A percentile compares a stretch with the other conserved stretches of the same genome.
phyloP scores from a whole-genome alignment of 2,329 filamentous ascomycete genomes.

The Leptoxyphium fumago region DNA sequence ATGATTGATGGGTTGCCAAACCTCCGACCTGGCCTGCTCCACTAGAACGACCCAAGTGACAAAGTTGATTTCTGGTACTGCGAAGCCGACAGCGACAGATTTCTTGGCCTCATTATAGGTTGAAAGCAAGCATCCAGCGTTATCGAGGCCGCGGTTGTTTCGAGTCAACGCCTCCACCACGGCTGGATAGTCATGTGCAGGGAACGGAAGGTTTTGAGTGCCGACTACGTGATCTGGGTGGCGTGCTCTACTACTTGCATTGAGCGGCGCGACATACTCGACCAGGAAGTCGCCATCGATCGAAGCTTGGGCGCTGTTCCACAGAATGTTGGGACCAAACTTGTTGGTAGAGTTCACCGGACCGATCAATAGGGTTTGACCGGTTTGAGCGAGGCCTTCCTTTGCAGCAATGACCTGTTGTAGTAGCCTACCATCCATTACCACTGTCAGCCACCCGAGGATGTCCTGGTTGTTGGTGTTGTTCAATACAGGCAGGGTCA shows the following conservation, averaged over 20 bases:
- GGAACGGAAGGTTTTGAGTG: conserved; percentile 38
- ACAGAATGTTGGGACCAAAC: conserved; percentile 16
- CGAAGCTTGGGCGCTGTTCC: conserved; percentile 16
- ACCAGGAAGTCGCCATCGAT: conserved; percentile 3
- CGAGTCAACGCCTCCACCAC: conserved; percentile 45
- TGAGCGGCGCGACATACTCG: conserved; percentile 17
- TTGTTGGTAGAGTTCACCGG: conserved; percentile 50
- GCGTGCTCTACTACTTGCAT: conserved; percentile 10
- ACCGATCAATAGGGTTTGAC: conserved; percentile 55
- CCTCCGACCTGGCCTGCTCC: conserved; percentile 60
- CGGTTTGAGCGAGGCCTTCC: conserved; percentile 57
- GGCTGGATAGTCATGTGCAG: conserved; percentile 47
- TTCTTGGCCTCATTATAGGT: conserved; percentile 58
- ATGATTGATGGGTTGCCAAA: conserved; percentile 58
- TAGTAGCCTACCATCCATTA: conserved; percentile 54
- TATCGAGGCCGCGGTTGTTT: conserved; percentile 31
- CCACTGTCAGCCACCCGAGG: conserved; percentile 69
- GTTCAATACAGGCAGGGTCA: conserved; percentile 66
- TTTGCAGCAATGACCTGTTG: conserved; percentile 45
- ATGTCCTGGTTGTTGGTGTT: conserved; percentile 47
- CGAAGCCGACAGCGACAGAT: conserved; percentile 66
- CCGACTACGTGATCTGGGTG: conserved; percentile 19
- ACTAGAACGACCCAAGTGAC: conserved; percentile 74
- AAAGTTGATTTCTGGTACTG: conserved; percentile 49
- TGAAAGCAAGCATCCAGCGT: conserved; percentile 52